These are phyloP conservation scores for Pulveroboletus sp. DNA, from an alignment of 768 basidiomycete genomes.

Conservation along the genomic window DNA sequence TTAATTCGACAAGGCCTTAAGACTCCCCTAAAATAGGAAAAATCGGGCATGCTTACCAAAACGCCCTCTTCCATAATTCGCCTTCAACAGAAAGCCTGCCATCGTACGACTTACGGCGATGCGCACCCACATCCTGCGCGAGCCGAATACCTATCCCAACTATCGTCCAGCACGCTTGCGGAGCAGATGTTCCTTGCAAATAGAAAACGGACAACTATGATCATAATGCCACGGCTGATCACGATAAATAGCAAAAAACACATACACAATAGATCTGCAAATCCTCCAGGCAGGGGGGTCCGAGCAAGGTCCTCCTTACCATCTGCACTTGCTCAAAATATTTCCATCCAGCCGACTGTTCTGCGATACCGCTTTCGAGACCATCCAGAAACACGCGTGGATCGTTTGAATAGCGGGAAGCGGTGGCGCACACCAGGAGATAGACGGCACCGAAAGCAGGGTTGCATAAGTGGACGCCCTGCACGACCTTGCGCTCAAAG, in stretches of 20 bases:
- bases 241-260: constrained; percentile 10
- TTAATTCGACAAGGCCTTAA: background rate
- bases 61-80: constrained; percentile 60
- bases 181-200: constrained; percentile 55
- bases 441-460: constrained; percentile 55
- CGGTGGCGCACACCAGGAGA: constrained; percentile 71
- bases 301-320: constrained; percentile 54
- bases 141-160: constrained; percentile 59
- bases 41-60: constrained; percentile 33
- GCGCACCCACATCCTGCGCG: constrained; percentile 60
- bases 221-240: background rate
- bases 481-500: constrained; percentile 51
- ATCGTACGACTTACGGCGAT: constrained; percentile 37
- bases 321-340: constrained; percentile 54
- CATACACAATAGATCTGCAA: constrained; percentile 66
- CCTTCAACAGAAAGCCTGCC: constrained; percentile 41
- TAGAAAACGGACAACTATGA: constrained; percentile 51
- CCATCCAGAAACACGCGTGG: constrained; percentile 45
- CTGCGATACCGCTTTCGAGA: constrained; percentile 24
- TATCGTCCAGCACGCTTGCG: constrained; percentile 66
- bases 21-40: background rate
- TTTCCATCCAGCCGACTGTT: constrained; percentile 52
- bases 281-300: constrained; percentile 61
- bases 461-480: constrained; percentile 50
- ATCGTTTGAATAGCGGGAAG: constrained; percentile 54